Percentiles rank a stretch among this genome's conserved stretches.
Conservation (phyloP, 495 filamentous ascomycete genomes). For the Trichoderma asperelloides region DNA sequence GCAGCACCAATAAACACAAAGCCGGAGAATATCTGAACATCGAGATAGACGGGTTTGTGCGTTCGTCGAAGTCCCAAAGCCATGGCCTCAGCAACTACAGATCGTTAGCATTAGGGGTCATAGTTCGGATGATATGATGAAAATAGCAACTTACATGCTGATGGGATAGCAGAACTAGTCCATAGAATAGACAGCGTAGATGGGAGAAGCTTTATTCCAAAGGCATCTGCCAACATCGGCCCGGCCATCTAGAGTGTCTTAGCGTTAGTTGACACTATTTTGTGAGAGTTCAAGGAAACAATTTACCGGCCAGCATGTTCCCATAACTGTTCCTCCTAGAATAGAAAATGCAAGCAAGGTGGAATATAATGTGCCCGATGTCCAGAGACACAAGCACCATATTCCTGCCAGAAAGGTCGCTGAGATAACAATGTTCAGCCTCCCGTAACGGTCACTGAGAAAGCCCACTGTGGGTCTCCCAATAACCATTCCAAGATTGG, state of each 20-base stretch:
- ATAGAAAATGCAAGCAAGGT: constrained; percentile 2
- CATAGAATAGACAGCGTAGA: not conserved
- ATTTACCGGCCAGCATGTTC: constrained; percentile 1
- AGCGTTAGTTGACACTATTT: not conserved
- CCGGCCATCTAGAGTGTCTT: not conserved
- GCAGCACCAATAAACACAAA: not conserved
- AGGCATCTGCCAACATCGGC: not conserved
- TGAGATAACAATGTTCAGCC: not conserved
- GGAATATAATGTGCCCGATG: not conserved
- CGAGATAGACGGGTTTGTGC: not conserved
- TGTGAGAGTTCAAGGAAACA: not conserved
- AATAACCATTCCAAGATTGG: constrained; percentile 56
- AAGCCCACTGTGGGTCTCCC: constrained; percentile 21
- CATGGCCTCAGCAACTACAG: constrained; percentile 1
- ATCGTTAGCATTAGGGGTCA: not conserved
- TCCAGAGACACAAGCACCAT: constrained; percentile 4
- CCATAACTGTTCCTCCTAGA: not conserved
- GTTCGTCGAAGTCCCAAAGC: not conserved
- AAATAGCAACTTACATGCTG: not conserved
- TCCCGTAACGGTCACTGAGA: not conserved
- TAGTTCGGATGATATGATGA: not conserved
- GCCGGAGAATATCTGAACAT: not conserved
- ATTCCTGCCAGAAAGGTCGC: not conserved
- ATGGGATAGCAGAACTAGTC: not conserved
- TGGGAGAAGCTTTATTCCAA: constrained; percentile 1